Evolutionary conservation across 192 early-diverging fungal species (phyloP), one percentile per base, ranked within the genome.

Genomic region (Funneliformis mosseae): DNA sequence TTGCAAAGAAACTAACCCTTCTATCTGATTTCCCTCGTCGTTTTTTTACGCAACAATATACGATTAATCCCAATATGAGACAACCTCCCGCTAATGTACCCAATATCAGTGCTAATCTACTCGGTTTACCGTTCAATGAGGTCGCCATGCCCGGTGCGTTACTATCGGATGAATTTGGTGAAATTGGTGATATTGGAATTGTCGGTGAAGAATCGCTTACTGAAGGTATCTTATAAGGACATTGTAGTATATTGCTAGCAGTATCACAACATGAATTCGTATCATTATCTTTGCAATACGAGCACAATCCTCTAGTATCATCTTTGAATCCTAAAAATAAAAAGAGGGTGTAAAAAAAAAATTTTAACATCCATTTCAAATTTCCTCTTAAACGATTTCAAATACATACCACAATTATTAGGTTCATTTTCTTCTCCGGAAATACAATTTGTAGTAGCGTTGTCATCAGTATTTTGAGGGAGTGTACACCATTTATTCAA

Each of bases 361-460:
- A 33, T 33, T 33, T 77, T 46, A 64, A 16, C n/a, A 48, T 77
- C 27, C 18, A 4, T 33, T 33, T 59, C 10, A 66, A 10, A n/a
- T 38, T 21, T 38, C 74, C 74, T 25, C 27, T 60, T 27, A 27
- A n/a, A 33, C 28, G 2, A 59, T n/a, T 55, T 21, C 6, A 63
- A 43, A 61, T 7, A 79, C 77, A 25, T 79, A 79, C 77, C 77
- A 69, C 77, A 79, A 69, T 43, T 79, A 5, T 38, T 8, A 38
- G 14, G 4, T 55, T 79, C 77, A 39, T 79, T 79, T 28, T 25
- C n/a, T 33, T 38, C 39, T 64, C 77, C 77, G 5, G 77, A 79
- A n/a, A 79, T 69, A 27, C 77, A 79, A 62, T 27, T 38, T n/a
- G 9, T 42, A 45, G 38, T 28, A 45, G 38, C 16, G 18, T 55